Percentiles rank a stretch among this genome's conserved stretches.
phyloP scores from a whole-genome alignment of 371 early-diverging fungal genomes.

The Lichtheimia ramosa region DNA sequence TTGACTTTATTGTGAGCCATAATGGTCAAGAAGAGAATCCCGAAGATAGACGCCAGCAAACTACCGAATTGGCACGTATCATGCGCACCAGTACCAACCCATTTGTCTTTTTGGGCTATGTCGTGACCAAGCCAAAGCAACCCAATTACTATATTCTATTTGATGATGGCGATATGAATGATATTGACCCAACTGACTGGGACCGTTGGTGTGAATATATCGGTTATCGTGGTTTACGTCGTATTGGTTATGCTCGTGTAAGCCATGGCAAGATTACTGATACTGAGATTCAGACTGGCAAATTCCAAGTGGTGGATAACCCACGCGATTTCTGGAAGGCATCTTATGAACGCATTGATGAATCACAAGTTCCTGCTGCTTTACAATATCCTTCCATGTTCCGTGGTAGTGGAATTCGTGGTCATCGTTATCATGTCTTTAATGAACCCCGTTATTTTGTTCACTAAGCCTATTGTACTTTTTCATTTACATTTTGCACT shows the following conservation, averaged over 20 bases:
- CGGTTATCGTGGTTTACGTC: conserved; percentile 76
- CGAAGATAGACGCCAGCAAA: conserved; percentile 77
- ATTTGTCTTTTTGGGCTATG: conserved; percentile 82
- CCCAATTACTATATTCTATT: conserved; percentile 66
- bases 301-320: conserved; percentile 70
- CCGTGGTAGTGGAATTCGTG: conserved; percentile 68
- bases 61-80: conserved; percentile 76
- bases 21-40: conserved; percentile 85
- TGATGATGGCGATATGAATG: conserved; percentile 69
- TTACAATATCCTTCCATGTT: conserved; percentile 73
- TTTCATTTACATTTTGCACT: not conserved
- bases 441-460: conserved; percentile 74
- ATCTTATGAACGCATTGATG: conserved; percentile 55
- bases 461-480: conserved; percentile 16
- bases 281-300: conserved; percentile 85
- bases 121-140: conserved; percentile 75
- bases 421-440: conserved; percentile 80
- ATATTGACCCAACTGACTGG: conserved; percentile 75
- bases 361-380: conserved; percentile 51
- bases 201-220: conserved; percentile 90
- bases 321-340: conserved; percentile 55
- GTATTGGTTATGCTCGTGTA: conserved; percentile 76
- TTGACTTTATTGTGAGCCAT: conserved; percentile 84
- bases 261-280: conserved; percentile 82
- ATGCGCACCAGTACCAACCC: conserved; percentile 75